These are phyloP conservation scores for Penicillium sp. DNA, from an alignment of 2,329 filamentous ascomycete genomes.

Conservation along the genomic window DNA sequence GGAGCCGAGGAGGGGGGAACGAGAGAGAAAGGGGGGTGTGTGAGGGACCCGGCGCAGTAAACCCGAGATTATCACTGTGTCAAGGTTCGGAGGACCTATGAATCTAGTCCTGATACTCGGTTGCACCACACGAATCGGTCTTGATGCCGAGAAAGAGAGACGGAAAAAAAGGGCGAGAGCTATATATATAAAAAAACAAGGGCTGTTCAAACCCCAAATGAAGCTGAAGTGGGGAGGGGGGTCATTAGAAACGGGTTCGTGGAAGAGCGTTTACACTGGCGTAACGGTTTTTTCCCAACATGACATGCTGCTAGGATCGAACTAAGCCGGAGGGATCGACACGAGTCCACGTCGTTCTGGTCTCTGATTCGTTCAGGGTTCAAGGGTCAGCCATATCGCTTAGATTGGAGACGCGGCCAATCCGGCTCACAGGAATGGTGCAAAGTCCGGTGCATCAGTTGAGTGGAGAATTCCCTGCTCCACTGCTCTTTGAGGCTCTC, in stretches of 20 bases:
- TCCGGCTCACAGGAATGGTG: constrained; percentile 1
- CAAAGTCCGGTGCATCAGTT: constrained; percentile 28
- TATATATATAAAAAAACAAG: neutral
- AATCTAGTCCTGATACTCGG: constrained; percentile 3
- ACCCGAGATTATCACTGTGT: constrained; percentile 16
- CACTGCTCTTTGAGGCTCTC: constrained; percentile 5
- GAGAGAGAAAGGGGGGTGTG: constrained; percentile 6
- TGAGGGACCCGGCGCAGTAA: constrained; percentile 13
- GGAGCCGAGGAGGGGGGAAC: constrained; percentile 17
- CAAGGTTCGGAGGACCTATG: constrained; percentile 10
- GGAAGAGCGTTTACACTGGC: constrained; percentile 28
- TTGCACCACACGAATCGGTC: constrained; percentile 7
- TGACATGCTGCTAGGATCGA: constrained; percentile 26
- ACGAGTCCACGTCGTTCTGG: constrained; percentile 7
- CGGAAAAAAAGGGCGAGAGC: neutral
- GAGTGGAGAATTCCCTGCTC: constrained; percentile 20
- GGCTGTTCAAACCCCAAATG: neutral
- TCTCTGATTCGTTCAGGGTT: constrained; percentile 23
- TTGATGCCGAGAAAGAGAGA: neutral
- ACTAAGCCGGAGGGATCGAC: constrained; percentile 20
- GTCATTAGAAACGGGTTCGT: constrained; percentile 12
- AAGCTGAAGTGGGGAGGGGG: constrained; percentile 1
- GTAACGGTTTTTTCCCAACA: constrained; percentile 33
- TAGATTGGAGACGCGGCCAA: constrained; percentile 12
- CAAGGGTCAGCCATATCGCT: constrained; percentile 24